A percentile compares a stretch with the other conserved stretches of the same genome.
Evolutionary conservation across 2,329 filamentous ascomycete species (phyloP).

Genomic region (Verticillium nonalfalfae): DNA sequence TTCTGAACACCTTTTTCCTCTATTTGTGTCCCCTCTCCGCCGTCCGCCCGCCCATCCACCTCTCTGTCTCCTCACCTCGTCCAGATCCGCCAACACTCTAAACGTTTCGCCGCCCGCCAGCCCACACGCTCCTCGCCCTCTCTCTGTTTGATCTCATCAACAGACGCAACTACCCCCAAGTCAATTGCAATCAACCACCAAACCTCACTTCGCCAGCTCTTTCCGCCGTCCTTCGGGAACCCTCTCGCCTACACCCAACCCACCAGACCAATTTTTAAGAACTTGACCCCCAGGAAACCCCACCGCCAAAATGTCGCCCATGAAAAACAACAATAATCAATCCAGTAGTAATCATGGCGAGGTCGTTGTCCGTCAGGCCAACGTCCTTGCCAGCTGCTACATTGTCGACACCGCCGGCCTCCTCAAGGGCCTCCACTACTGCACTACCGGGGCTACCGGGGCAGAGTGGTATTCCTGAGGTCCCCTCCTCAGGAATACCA

Average conservation of each 20-base stretch:
- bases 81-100: not conserved
- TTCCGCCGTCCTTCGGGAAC: conserved; percentile 7
- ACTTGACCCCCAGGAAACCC: conserved; percentile 18
- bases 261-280: conserved; percentile 12
- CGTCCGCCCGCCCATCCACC: not conserved
- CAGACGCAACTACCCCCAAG: not conserved
- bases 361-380: conserved; percentile 57
- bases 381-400: conserved; percentile 89
- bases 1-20: not conserved
- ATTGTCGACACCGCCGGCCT: conserved; percentile 66
- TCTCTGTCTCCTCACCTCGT: not conserved
- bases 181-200: not conserved
- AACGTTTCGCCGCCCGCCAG: no score
- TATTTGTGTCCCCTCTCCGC: not conserved
- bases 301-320: conserved; percentile 52
- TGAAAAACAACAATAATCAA: conserved; percentile 64
- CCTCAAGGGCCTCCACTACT: conserved; percentile 87
- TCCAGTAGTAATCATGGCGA: conserved; percentile 74
- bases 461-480: conserved; percentile 95
- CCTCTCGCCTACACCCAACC: not conserved
- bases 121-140: no score
- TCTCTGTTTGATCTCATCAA: not conserved
- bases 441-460: conserved; percentile 84
- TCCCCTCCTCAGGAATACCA: conserved; percentile 76
- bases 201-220: conserved; percentile 5